Conservation (phyloP, 2,329 filamentous ascomycete species). For the Plenodomus lindquistii region DNA sequence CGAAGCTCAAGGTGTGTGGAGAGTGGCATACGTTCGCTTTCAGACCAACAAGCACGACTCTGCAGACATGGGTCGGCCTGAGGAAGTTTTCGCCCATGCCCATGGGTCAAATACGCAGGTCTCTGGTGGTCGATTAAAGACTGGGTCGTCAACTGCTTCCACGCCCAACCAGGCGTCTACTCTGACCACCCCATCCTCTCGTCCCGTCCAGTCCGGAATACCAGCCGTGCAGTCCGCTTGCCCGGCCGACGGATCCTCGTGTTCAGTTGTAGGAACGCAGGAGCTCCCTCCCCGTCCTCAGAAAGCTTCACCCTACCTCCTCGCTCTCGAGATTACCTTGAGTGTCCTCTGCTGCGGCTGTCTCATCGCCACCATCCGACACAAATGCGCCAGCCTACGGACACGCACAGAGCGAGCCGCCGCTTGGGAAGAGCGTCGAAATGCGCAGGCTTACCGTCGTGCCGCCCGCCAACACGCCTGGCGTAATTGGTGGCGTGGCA, state of each 20-base stretch:
- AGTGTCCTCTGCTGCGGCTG: constrained; percentile 50
- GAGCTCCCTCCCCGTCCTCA: constrained; percentile 27
- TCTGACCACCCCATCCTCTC: constrained; percentile 3
- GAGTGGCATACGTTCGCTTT: constrained; percentile 34
- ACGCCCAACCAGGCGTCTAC: constrained; percentile 18
- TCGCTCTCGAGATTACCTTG: constrained; percentile 51
- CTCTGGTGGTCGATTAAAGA: constrained; percentile 18
- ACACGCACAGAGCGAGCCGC: constrained; percentile 58
- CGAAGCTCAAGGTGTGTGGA: constrained; percentile 42
- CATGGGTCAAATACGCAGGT: constrained; percentile 18
- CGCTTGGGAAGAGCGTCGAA: constrained; percentile 58
- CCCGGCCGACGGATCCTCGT: background rate
- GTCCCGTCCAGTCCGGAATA: background rate
- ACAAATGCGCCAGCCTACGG: constrained; percentile 55
- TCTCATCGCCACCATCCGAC: constrained; percentile 50
- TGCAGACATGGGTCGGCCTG: constrained; percentile 30
- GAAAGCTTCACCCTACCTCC: constrained; percentile 37
- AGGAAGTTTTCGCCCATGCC: constrained; percentile 24
- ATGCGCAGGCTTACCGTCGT: constrained; percentile 56
- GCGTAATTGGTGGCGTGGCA: constrained; percentile 54
- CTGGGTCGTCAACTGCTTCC: constrained; percentile 10
- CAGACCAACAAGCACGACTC: constrained; percentile 21
- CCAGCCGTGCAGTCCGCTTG: background rate
- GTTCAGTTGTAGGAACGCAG: background rate
- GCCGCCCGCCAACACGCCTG: constrained; percentile 58